Conservation (phyloP, 225 moss, liverwort and hornwort genomes). For the Lunularia cruciata region DNA sequence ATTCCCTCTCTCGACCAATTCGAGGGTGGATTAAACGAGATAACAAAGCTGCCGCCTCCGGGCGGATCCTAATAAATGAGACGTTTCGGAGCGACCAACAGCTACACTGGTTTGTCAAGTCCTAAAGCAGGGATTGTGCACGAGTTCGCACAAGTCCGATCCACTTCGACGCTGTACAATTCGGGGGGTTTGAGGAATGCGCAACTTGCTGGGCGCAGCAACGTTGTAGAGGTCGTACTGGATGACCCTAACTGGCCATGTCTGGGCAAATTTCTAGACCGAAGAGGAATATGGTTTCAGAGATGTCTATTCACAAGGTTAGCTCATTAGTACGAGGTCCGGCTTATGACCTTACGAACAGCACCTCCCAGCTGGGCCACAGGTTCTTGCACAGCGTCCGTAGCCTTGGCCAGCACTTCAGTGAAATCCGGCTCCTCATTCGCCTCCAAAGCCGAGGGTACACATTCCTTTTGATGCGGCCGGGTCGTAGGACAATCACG, state of each 20-base stretch:
- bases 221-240: not conserved
- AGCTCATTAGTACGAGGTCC: not conserved
- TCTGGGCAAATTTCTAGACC: not conserved
- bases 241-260: not conserved
- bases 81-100: not conserved
- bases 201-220: not conserved
- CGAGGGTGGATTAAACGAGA: not conserved
- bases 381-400: not conserved
- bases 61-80: not conserved
- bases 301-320: not conserved
- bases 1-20: not conserved
- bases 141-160: not conserved
- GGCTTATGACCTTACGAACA: not conserved
- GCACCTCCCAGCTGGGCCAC: not conserved
- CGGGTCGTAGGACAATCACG: no score
- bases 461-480: slow-evolving; percentile 1
- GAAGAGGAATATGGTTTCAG: not conserved
- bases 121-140: not conserved
- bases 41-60: not conserved
- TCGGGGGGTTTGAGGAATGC: not conserved
- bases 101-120: no score
- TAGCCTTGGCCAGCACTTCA: no score
- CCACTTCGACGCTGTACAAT: not conserved
- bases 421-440: not conserved
- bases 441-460: not conserved